phyloP scores from a whole-genome alignment of 306 rosid genomes.

The Quercus parvula region DNA sequence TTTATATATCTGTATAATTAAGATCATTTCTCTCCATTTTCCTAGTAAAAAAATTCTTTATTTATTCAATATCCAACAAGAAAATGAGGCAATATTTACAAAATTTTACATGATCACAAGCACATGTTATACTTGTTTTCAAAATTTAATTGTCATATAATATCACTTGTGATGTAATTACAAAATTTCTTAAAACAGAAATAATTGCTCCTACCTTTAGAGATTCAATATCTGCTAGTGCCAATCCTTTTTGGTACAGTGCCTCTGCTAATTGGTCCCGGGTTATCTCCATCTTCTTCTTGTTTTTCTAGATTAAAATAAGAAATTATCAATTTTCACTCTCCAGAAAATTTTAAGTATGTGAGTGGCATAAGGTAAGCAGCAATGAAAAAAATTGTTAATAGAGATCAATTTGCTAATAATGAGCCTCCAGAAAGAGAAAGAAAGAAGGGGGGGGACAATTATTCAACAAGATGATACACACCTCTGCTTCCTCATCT shows the following conservation, averaged over 20 bases:
- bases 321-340: slow-evolving; percentile 4
- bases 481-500: slow-evolving; percentile 89
- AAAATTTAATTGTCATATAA: neutral
- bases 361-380: slow-evolving; percentile 3
- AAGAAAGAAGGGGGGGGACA: neutral
- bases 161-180: neutral
- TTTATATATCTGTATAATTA: neutral
- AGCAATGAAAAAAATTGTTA: neutral
- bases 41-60: neutral
- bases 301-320: slow-evolving; percentile 46
- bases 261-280: slow-evolving; percentile 92
- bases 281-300: slow-evolving; percentile 79
- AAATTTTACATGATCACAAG: neutral
- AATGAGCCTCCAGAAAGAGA: slow-evolving; percentile 1
- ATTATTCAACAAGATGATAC: neutral
- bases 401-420: neutral
- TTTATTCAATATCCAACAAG: neutral
- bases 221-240: slow-evolving; percentile 67
- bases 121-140: neutral
- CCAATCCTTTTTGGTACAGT: slow-evolving; percentile 87
- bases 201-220: slow-evolving; percentile 52
- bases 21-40: neutral
- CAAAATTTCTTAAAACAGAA: slow-evolving; percentile 13
- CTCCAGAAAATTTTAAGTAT: slow-evolving; percentile 5
- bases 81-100: neutral